phyloP scores from a whole-genome alignment of 179 eudicot genomes.

The Pouteria campechiana region DNA sequence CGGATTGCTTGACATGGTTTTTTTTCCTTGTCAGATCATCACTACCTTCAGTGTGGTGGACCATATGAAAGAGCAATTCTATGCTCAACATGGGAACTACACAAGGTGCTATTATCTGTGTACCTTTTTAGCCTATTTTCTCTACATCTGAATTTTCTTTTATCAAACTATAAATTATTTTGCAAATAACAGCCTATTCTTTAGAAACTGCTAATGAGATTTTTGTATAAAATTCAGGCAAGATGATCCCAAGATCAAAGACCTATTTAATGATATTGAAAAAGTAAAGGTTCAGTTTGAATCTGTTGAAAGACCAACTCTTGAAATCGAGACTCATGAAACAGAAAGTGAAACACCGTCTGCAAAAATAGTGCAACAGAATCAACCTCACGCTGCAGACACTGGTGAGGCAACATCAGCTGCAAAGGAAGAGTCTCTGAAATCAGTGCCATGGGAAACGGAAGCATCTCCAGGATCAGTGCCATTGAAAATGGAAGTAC shows the following conservation, averaged over 20 bases:
- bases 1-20: too few species aligned
- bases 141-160: background rate
- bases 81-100: constrained; percentile 10
- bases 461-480: background rate
- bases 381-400: background rate
- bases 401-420: background rate
- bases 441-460: background rate
- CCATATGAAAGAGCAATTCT: constrained; percentile 30
- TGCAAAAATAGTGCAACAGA: constrained; percentile 6
- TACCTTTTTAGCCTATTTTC: background rate
- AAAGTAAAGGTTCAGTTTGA: constrained; percentile 23
- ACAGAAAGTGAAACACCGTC: constrained; percentile 7
- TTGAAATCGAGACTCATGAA: constrained; percentile 14
- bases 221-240: constrained; percentile 18
- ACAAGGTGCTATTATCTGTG: constrained; percentile 20
- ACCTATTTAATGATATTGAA: constrained; percentile 13
- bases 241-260: constrained; percentile 10
- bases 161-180: background rate
- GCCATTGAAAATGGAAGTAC: background rate
- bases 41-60: constrained; percentile 47
- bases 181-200: background rate
- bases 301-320: constrained; percentile 18
- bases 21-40: too few species aligned
- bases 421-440: constrained; percentile 8
- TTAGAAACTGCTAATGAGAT: background rate